Evolutionary conservation across 2,329 filamentous ascomycete genomes (phyloP).

Genomic region (Aspergillus japonicus): DNA sequence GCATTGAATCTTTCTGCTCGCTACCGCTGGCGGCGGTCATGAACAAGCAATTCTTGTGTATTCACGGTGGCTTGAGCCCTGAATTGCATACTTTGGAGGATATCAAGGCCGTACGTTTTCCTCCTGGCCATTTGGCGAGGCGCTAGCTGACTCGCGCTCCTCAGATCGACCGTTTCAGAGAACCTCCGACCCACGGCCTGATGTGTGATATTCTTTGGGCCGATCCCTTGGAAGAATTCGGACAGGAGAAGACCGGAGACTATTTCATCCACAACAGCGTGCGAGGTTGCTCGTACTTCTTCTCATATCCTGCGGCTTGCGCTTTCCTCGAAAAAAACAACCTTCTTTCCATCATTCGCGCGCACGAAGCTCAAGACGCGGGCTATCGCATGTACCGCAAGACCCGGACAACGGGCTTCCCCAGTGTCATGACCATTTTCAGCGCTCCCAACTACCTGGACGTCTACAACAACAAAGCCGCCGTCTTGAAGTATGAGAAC

Average conservation of each 20-base stretch:
- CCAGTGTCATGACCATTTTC: slow-evolving; percentile 99
- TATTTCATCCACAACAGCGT: slow-evolving; percentile 99
- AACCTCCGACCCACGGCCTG: slow-evolving; percentile 92
- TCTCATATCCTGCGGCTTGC: slow-evolving; percentile 95
- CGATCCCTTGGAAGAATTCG: slow-evolving; percentile 95
- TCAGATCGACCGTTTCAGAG: slow-evolving; percentile 94
- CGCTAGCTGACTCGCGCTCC: slow-evolving; percentile 20
- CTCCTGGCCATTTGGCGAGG: no score
- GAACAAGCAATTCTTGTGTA: slow-evolving; percentile 99
- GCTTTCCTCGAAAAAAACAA: slow-evolving; percentile 99
- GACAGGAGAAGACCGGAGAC: slow-evolving; percentile 96
- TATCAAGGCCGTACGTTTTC: slow-evolving; percentile 70
- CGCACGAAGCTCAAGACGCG: slow-evolving; percentile 97
- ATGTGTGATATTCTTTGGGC: slow-evolving; percentile 99
- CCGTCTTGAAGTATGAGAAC: slow-evolving; percentile 98
- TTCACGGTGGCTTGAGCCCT: slow-evolving; percentile 92
- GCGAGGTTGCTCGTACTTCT: slow-evolving; percentile 98
- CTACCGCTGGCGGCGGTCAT: slow-evolving; percentile 93
- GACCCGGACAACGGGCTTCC: slow-evolving; percentile 95
- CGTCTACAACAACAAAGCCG: slow-evolving; percentile 99
- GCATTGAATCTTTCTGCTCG: slow-evolving; percentile 96
- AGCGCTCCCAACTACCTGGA: slow-evolving; percentile 98
- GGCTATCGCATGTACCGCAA: slow-evolving; percentile 99
- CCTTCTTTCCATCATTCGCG: slow-evolving; percentile 90
- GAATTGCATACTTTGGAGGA: slow-evolving; percentile 96